Evolutionary conservation across 139 green algal genomes (phyloP).

Genomic region (Gonium pectorale): DNA sequence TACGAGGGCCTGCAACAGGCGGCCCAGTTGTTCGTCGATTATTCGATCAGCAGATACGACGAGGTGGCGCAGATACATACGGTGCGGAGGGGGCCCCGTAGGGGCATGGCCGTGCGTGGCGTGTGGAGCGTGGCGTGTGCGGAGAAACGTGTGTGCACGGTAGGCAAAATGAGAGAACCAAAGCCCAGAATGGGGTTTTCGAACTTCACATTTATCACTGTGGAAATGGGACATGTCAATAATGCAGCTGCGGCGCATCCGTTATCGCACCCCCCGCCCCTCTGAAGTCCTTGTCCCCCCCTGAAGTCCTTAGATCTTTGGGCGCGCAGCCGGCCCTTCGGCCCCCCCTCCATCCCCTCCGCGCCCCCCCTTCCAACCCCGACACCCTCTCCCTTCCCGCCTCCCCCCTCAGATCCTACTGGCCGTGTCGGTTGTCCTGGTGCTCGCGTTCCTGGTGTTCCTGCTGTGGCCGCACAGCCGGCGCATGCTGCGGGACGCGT

Average conservation of each 20-base stretch:
- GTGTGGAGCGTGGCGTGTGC: not conserved
- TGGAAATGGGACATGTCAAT: not conserved
- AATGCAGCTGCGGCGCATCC: not conserved
- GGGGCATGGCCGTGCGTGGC: not conserved
- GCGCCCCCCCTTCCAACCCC: not conserved
- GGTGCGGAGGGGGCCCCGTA: not conserved
- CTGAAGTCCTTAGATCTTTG: not conserved
- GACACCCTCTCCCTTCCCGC: not conserved
- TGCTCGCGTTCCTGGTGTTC: not conserved
- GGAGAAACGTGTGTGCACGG: not conserved
- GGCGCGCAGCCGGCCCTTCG: no score
- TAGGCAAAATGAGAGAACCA: no score
- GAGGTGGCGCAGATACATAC: conserved; percentile 16
- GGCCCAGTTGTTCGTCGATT: conserved; percentile 36
- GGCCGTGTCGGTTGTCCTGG: not conserved
- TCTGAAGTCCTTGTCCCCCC: not conserved
- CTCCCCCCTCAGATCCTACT: conserved; percentile 10
- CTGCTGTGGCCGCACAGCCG: conserved; percentile 22
- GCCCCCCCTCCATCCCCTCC: no score
- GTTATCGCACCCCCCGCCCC: not conserved
- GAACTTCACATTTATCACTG: no score
- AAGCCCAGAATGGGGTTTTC: no score
- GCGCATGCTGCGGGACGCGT: not conserved
- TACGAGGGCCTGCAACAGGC: conserved; percentile 43
- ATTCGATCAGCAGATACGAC: conserved; percentile 27